phyloP scores from a whole-genome alignment of 1,284 basidiomycete genomes.

The Ceratobasidium sp. region DNA sequence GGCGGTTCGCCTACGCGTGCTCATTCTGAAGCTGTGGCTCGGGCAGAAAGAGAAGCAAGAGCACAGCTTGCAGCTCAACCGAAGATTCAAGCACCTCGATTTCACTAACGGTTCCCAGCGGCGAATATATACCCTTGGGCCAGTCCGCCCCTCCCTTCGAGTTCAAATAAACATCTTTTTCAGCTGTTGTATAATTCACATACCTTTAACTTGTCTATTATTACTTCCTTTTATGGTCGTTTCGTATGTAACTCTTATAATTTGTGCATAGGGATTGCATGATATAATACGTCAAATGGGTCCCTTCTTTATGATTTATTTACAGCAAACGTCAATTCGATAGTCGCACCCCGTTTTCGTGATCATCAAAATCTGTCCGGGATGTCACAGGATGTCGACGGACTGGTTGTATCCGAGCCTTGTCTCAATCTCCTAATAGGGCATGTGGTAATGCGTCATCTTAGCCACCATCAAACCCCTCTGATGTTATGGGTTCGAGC shows the following conservation, averaged over 20 bases:
- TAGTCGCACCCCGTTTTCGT: too few species aligned
- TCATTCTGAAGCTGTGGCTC: conserved; percentile 24
- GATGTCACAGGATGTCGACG: too few species aligned
- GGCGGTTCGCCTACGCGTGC: conserved; percentile 30
- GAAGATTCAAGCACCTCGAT: conserved; percentile 21
- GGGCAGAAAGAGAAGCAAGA: conserved; percentile 32
- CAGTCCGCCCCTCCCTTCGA: not conserved
- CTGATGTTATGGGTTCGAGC: too few species aligned
- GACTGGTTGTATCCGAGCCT: too few species aligned
- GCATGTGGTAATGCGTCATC: too few species aligned
- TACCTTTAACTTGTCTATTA: not conserved
- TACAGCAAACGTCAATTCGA: too few species aligned
- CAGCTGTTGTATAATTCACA: not conserved
- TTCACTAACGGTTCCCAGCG: not conserved
- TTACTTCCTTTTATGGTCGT: not conserved
- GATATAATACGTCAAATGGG: too few species aligned
- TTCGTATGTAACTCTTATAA: not conserved
- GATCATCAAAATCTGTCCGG: too few species aligned
- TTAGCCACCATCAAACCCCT: too few species aligned
- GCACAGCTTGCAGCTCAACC: conserved; percentile 10
- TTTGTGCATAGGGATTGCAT: not conserved
- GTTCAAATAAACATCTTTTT: not conserved
- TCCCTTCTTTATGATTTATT: too few species aligned
- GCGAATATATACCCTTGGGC: not conserved
- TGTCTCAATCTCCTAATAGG: too few species aligned